Percentiles rank a stretch among this genome's conserved stretches.
Conservation (phyloP, 2,329 filamentous ascomycete genomes). For the Chaetomiaceae sp. region DNA sequence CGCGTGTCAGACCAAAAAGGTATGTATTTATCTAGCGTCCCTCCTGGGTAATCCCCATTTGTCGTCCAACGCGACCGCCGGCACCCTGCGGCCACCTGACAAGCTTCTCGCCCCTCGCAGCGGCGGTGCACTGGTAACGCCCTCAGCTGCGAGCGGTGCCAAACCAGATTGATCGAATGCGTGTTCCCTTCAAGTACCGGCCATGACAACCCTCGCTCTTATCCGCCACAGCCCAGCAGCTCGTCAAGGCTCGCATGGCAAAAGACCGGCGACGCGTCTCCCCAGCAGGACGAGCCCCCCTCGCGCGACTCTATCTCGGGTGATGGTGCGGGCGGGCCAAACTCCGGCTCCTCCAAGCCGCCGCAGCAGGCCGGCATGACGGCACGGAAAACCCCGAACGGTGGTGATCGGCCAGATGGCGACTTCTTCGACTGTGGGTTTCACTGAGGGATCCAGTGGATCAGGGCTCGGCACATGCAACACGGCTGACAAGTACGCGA, state of each 20-base stretch:
- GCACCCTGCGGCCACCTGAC: neutral
- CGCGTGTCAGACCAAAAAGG: slow-evolving; percentile 12
- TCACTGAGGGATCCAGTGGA: neutral
- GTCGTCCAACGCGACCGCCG: neutral
- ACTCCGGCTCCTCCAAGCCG: neutral
- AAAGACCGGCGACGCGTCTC: neutral
- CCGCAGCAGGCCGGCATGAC: neutral
- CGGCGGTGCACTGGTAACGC: slow-evolving; percentile 15
- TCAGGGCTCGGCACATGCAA: slow-evolving; percentile 1
- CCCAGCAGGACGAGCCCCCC: neutral
- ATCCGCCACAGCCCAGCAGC: slow-evolving; percentile 1
- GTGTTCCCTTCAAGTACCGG: neutral
- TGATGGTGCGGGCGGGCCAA: neutral
- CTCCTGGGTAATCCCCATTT: neutral
- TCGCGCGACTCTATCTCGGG: neutral
- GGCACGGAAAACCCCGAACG: neutral
- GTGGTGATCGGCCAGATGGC: neutral
- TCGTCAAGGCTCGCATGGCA: slow-evolving; percentile 2
- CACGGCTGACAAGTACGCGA: neutral
- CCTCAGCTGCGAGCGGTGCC: slow-evolving; percentile 12
- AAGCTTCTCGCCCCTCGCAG: neutral
- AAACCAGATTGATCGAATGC: slow-evolving; percentile 10
- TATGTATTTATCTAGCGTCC: too few species aligned
- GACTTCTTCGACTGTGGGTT: slow-evolving; percentile 8
- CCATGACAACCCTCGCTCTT: neutral